Percentiles rank a stretch among this genome's conserved stretches.
phyloP scores from a whole-genome alignment of 192 early-diverging fungal species.

The Dispira simplex region DNA sequence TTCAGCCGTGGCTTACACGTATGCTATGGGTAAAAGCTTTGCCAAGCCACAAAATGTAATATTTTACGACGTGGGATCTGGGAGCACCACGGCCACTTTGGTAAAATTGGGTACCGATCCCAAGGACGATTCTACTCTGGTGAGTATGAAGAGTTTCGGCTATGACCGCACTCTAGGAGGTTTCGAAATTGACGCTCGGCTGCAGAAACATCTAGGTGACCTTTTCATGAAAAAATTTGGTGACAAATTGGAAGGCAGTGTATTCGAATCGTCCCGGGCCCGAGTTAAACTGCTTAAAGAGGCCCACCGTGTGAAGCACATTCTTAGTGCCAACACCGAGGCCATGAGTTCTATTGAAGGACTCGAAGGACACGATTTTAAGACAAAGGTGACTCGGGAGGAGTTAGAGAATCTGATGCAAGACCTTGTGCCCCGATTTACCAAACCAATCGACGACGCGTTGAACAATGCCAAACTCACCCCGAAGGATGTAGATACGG shows the following conservation, averaged over 20 bases:
- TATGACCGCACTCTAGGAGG: slow-evolving; percentile 81
- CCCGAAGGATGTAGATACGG: slow-evolving; percentile 54
- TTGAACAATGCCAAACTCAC: slow-evolving; percentile 48
- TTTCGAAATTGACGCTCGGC: slow-evolving; percentile 63
- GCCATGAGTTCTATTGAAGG: slow-evolving; percentile 76
- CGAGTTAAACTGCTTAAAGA: slow-evolving; percentile 85
- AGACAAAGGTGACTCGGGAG: slow-evolving; percentile 50
- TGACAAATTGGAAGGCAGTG: slow-evolving; percentile 28
- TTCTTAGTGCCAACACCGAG: slow-evolving; percentile 88
- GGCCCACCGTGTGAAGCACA: slow-evolving; percentile 89
- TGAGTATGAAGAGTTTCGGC: slow-evolving; percentile 70
- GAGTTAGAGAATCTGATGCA: slow-evolving; percentile 56
- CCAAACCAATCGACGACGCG: slow-evolving; percentile 55
- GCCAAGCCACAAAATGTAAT: slow-evolving; percentile 60
- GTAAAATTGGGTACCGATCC: slow-evolving; percentile 48
- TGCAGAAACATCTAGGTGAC: slow-evolving; percentile 67
- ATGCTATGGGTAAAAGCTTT: slow-evolving; percentile 59
- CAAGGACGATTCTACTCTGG: slow-evolving; percentile 43
- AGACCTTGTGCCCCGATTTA: slow-evolving; percentile 52
- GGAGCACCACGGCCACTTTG: slow-evolving; percentile 80
- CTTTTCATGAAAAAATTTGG: slow-evolving; percentile 45
- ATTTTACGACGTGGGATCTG: slow-evolving; percentile 97
- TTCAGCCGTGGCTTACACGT: slow-evolving; percentile 91
- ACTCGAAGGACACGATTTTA: slow-evolving; percentile 78
- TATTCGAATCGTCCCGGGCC: slow-evolving; percentile 55